These are phyloP conservation scores for Aechmea fasciata DNA, from an alignment of 176 grass and related monocot species.

Conservation along the genomic window DNA sequence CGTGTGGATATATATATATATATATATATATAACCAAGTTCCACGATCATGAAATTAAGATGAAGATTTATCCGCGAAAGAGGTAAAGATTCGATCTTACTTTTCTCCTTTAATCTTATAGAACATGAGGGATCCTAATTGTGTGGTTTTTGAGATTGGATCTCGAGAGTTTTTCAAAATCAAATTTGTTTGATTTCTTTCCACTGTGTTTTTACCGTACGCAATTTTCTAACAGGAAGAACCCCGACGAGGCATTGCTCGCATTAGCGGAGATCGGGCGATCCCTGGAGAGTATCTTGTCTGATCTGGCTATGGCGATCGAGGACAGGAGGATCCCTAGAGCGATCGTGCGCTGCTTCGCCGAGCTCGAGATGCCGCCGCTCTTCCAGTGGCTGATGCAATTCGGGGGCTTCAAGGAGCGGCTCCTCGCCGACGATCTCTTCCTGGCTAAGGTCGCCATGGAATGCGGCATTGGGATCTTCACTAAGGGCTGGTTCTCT, in stretches of 20 bases:
- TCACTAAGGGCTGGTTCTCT: constrained; percentile 42
- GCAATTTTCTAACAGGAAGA: neutral
- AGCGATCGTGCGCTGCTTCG: constrained; percentile 52
- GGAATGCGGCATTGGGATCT: constrained; percentile 65
- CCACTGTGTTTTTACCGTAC: no score
- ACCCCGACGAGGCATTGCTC: constrained; percentile 40
- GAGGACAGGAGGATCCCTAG: constrained; percentile 51
- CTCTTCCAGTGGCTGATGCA: constrained; percentile 62
- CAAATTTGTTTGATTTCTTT: no score
- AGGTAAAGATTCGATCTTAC: no score
- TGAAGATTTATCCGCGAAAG: no score
- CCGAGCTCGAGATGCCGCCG: constrained; percentile 45
- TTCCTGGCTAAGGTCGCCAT: constrained; percentile 84
- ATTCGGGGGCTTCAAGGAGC: constrained; percentile 68
- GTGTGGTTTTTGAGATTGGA: no score
- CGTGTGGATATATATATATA: no score
- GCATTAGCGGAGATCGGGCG: constrained; percentile 45
- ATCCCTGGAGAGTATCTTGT: constrained; percentile 51
- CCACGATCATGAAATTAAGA: no score
- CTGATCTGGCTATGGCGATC: constrained; percentile 59
- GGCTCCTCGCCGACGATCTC: constrained; percentile 79
- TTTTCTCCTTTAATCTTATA: no score
- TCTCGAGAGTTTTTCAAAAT: no score
- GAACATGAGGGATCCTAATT: no score
- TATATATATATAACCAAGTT: no score